phyloP scores from a whole-genome alignment of 148 eudicot species.

The Camellia lanceoleosa region DNA sequence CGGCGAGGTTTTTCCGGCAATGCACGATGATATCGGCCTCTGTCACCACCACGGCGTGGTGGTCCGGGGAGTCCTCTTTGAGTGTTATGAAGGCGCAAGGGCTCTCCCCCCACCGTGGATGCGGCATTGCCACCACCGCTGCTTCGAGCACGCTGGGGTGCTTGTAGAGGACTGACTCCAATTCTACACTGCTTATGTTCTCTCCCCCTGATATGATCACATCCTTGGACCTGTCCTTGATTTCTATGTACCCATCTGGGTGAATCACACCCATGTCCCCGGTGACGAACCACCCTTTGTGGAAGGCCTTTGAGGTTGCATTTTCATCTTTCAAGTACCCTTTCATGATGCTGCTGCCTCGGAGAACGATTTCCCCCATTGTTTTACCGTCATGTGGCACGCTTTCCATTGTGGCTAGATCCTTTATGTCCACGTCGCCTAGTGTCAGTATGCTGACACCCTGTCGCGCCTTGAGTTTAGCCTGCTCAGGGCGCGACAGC shows the following conservation, averaged over 20 bases:
- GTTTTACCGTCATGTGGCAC: slow-evolving; percentile 59
- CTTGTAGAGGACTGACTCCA: slow-evolving; percentile 45
- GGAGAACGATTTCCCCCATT: slow-evolving; percentile 64
- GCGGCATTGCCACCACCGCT: slow-evolving; percentile 83
- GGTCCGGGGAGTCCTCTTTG: slow-evolving; percentile 16
- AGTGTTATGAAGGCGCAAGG: slow-evolving; percentile 68
- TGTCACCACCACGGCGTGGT: background rate
- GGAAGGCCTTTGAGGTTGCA: slow-evolving; percentile 47
- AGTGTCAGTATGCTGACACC: slow-evolving; percentile 60
- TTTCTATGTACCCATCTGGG: slow-evolving; percentile 67
- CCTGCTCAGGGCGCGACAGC: slow-evolving; percentile 29
- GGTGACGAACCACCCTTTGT: slow-evolving; percentile 64
- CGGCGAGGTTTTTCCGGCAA: slow-evolving; percentile 55
- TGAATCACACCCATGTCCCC: slow-evolving; percentile 85
- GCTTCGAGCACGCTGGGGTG: slow-evolving; percentile 59
- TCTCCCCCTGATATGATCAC: slow-evolving; percentile 92
- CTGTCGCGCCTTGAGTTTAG: slow-evolving; percentile 64
- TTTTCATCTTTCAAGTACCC: slow-evolving; percentile 58
- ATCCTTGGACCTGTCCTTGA: slow-evolving; percentile 73
- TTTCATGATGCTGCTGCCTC: slow-evolving; percentile 85
- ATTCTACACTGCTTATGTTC: slow-evolving; percentile 77
- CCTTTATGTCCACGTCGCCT: slow-evolving; percentile 61
- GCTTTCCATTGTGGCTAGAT: slow-evolving; percentile 36
- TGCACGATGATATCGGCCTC: slow-evolving; percentile 50
- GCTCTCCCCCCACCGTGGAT: slow-evolving; percentile 77